Percentiles rank a stretch among this genome's conserved stretches.
Evolutionary conservation across 2,329 filamentous ascomycete genomes (phyloP).

Genomic region (Dactylellina sp.): DNA sequence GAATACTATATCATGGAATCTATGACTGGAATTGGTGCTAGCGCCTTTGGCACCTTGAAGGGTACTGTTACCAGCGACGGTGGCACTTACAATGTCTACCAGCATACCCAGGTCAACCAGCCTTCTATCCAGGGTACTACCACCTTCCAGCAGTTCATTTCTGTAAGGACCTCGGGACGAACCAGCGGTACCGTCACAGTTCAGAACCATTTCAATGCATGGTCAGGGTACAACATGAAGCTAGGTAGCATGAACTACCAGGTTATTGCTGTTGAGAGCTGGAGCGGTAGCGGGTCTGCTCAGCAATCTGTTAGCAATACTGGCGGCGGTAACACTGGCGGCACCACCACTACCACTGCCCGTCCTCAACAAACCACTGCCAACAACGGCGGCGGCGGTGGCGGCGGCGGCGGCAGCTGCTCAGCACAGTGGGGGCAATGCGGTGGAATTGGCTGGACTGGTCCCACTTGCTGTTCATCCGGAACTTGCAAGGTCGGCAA

Average conservation of each 20-base stretch:
- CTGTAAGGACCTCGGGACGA: constrained; percentile 67
- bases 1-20: constrained; percentile 65
- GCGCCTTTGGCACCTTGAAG: constrained; percentile 62
- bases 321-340: constrained; percentile 18
- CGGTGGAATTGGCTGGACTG: constrained; percentile 62
- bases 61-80: constrained; percentile 64
- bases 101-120: constrained; percentile 64
- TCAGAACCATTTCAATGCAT: constrained; percentile 69
- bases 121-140: constrained; percentile 67
- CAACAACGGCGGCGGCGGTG: neutral
- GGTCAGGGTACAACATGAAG: constrained; percentile 67
- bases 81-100: constrained; percentile 65
- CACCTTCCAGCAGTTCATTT: constrained; percentile 70
- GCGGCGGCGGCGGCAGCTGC: constrained; percentile 55
- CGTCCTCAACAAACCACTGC: constrained; percentile 5
- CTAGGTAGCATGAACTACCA: constrained; percentile 69
- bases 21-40: constrained; percentile 64
- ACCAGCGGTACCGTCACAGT: constrained; percentile 68
- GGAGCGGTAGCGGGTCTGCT: constrained; percentile 67
- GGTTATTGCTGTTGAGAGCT: constrained; percentile 71
- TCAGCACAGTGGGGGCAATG: constrained; percentile 62
- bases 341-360: constrained; percentile 8
- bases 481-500: constrained; percentile 62
- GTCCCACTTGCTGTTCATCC: constrained; percentile 62
- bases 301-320: constrained; percentile 65